phyloP scores from a whole-genome alignment of 495 filamentous ascomycete species.

The Neurospora pannonica region DNA sequence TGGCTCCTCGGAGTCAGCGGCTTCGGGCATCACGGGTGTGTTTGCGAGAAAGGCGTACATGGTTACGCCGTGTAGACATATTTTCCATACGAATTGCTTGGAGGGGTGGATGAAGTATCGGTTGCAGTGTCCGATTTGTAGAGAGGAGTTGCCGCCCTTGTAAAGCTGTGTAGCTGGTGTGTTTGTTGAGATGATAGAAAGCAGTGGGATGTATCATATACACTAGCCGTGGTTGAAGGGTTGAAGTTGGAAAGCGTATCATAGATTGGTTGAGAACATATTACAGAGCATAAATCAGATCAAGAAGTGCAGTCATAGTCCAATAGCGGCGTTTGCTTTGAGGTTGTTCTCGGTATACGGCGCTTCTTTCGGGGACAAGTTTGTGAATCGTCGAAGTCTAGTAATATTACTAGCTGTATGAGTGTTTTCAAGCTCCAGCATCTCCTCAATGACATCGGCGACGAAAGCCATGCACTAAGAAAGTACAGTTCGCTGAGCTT shows the following conservation, averaged over 20 bases:
- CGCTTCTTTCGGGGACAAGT: too few species aligned
- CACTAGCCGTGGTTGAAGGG: not conserved
- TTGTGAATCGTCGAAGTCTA: too few species aligned
- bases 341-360: too few species aligned
- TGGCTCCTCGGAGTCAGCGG: not conserved
- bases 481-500: not conserved
- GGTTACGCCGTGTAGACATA: conserved; percentile 94
- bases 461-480: not conserved
- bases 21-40: conserved; percentile 52
- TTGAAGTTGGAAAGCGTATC: not conserved
- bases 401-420: too few species aligned
- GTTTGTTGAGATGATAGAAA: not conserved
- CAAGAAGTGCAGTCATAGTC: not conserved
- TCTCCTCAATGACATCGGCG: not conserved
- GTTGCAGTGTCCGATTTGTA: conserved; percentile 90
- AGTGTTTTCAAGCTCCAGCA: not conserved
- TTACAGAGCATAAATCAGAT: not conserved
- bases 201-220: not conserved
- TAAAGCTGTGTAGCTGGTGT: conserved; percentile 28
- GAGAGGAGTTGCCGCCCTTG: conserved; percentile 77
- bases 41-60: conserved; percentile 78
- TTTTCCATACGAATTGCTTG: conserved; percentile 87
- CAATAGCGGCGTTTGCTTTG: not conserved
- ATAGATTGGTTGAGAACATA: not conserved
- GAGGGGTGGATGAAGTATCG: conserved; percentile 94